Evolutionary conservation across 176 grass and related monocot genomes (phyloP).

Genomic region (Rhynchospora tenuis): DNA sequence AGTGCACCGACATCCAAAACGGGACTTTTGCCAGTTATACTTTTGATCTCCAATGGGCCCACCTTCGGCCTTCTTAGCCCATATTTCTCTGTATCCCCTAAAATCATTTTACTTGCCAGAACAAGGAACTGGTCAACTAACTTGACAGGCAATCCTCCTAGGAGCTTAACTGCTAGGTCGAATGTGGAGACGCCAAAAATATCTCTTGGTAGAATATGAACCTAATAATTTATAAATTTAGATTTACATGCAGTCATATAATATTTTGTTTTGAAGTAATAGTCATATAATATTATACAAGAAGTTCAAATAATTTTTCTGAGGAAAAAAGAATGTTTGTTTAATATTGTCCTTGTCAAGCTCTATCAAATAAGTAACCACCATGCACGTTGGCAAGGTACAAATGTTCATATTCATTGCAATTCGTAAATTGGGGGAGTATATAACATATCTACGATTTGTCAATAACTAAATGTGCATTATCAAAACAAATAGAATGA

Average conservation of each 20-base stretch:
- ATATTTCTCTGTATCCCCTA: slow-evolving; percentile 69
- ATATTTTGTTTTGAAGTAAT: too few species aligned
- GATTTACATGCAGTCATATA: not conserved
- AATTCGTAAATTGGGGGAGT: not conserved
- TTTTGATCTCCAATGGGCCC: slow-evolving; percentile 84
- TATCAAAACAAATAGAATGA: not conserved
- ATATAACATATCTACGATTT: not conserved
- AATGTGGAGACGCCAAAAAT: slow-evolving; percentile 77
- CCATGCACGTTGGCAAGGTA: not conserved
- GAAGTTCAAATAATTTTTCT: not conserved
- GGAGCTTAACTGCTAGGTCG: slow-evolving; percentile 61
- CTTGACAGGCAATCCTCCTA: slow-evolving; percentile 61
- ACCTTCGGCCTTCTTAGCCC: slow-evolving; percentile 75
- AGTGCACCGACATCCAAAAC: slow-evolving; percentile 88
- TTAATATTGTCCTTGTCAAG: not conserved
- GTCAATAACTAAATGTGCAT: not conserved
- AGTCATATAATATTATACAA: slow-evolving; percentile 1
- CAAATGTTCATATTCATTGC: not conserved
- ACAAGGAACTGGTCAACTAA: slow-evolving; percentile 66
- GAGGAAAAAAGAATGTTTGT: not conserved
- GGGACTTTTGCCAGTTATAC: slow-evolving; percentile 75
- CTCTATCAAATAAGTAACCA: not conserved
- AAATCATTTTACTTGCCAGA: slow-evolving; percentile 38
- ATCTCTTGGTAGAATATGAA: slow-evolving; percentile 86
- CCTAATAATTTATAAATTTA: slow-evolving; percentile 38